A percentile compares a stretch with the other conserved stretches of the same genome.
These are phyloP conservation scores for Tetraselmis striata DNA, from an alignment of 139 green algal species.

Conservation along the genomic window DNA sequence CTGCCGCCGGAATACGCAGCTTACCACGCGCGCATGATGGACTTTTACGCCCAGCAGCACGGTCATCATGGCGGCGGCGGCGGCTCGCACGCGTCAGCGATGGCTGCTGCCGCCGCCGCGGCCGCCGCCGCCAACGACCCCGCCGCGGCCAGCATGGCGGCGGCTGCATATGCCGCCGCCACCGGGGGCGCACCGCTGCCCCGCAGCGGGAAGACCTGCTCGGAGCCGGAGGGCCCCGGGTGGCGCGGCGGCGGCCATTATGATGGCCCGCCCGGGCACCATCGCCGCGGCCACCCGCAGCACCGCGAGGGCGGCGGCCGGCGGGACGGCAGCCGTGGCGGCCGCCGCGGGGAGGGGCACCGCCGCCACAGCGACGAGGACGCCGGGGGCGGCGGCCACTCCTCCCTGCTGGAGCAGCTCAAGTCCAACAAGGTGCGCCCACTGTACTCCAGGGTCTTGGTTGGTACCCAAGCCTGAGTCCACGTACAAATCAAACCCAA, in stretches of 20 bases:
- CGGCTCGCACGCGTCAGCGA: slow-evolving; percentile 9
- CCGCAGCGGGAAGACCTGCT: background rate
- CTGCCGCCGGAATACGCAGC: slow-evolving; percentile 7
- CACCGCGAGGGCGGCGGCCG: background rate
- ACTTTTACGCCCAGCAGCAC: slow-evolving; percentile 5
- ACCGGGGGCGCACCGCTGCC: background rate
- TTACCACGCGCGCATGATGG: slow-evolving; percentile 28
- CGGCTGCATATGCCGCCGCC: background rate
- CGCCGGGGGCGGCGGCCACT: slow-evolving; percentile 2
- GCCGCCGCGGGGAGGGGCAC: slow-evolving; percentile 8
- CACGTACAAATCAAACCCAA: too few relatives aligned
- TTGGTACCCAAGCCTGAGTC: too few relatives aligned
- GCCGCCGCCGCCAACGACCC: slow-evolving; percentile 1
- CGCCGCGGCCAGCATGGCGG: slow-evolving; percentile 6
- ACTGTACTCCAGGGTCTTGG: too few relatives aligned
- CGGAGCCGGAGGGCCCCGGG: background rate
- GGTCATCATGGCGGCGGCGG: background rate
- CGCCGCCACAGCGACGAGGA: slow-evolving; percentile 19
- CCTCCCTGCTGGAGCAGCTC: slow-evolving; percentile 68
- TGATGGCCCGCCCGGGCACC: slow-evolving; percentile 7
- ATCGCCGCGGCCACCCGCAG: slow-evolving; percentile 3
- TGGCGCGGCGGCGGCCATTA: slow-evolving; percentile 1
- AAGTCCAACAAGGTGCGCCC: slow-evolving; percentile 54
- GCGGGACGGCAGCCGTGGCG: background rate
- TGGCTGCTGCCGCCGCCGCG: slow-evolving; percentile 15